Evolutionary conservation across 139 green algal species (phyloP).

Genomic region (Auxenochlorella pyrenoidosa): DNA sequence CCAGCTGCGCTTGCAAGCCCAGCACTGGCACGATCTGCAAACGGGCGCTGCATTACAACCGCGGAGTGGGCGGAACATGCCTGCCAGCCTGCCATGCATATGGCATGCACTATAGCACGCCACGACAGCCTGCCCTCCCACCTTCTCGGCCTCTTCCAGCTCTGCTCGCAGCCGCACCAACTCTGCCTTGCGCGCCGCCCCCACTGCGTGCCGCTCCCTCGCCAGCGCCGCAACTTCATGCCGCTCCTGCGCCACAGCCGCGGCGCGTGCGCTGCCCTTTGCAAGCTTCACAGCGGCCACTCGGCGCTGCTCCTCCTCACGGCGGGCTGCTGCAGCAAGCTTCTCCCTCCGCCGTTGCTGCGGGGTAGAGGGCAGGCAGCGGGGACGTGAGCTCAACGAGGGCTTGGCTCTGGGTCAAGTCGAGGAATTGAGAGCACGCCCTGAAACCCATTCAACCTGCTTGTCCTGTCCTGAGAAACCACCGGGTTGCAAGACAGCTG

Average conservation of each 20-base stretch:
- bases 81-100: not conserved
- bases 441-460: not conserved
- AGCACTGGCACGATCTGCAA: no score
- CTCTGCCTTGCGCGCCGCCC: not conserved
- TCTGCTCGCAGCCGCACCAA: slow-evolving; percentile 4
- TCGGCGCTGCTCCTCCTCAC: not conserved
- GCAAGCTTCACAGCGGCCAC: not conserved
- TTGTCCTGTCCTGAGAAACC: not conserved
- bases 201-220: not conserved
- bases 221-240: not conserved
- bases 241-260: not conserved
- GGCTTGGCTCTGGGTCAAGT: no score
- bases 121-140: not conserved
- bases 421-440: no score
- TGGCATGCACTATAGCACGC: not conserved
- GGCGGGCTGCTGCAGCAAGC: not conserved
- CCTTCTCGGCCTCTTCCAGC: slow-evolving; percentile 23
- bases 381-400: not conserved
- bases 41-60: not conserved
- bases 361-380: not conserved
- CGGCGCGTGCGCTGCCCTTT: not conserved
- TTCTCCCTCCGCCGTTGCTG: slow-evolving; percentile 6
- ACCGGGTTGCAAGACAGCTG: no score
- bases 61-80: not conserved
- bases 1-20: no score